Evolutionary conservation across 129 eudicot genomes (phyloP), one percentile per base, ranked within the genome.

Genomic region (Scalesia atractyloides): DNA sequence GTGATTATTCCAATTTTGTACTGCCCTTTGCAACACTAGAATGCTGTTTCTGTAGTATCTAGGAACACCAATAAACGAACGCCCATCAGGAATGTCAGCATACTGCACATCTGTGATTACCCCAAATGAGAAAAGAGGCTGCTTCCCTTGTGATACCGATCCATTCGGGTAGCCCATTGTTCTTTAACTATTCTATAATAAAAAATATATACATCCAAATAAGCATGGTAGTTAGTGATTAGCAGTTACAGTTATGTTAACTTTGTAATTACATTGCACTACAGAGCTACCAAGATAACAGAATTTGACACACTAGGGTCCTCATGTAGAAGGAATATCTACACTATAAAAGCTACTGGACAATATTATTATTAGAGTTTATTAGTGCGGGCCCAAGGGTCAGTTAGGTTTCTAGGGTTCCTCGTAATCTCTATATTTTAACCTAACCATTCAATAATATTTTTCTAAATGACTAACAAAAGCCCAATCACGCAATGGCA

Each of bases 71-170:
- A 72, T 68, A 78, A 90, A 95, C 30, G 96, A 90, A 61, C 68
- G 87, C 43, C 97, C 97, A 53, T 95, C 96, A 2, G 97, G 96
- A 78, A 95, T 91, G 68, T 91, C 97, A 41, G 99, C 97, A 72
- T 95, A 95, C 54, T 95, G 99, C 64, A 95, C 97, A 83, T 91
- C 99, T 37, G 99, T 82, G 53, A 95, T 86, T 24, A 88, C 97
- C 53, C 99, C 99, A 86, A 95, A 95, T 34, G 97, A 88, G 73
- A 95, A 72, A 60, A 90, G 94, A 39, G 97, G 97, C 10, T 88
- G 84, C 65, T 81, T 90, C 73, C 69, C 89, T 69, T 69, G 85
- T 56, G 78, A 36, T 76, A 73, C 62, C 30, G 75, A 39, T 68
- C 89, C 94, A 74, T 84, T 88, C 59, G 69, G 66, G 48, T 80